Base-by-base conservation (phyloP, 2,329 filamentous ascomycete species). In the Ascomycota sp. region DNA sequence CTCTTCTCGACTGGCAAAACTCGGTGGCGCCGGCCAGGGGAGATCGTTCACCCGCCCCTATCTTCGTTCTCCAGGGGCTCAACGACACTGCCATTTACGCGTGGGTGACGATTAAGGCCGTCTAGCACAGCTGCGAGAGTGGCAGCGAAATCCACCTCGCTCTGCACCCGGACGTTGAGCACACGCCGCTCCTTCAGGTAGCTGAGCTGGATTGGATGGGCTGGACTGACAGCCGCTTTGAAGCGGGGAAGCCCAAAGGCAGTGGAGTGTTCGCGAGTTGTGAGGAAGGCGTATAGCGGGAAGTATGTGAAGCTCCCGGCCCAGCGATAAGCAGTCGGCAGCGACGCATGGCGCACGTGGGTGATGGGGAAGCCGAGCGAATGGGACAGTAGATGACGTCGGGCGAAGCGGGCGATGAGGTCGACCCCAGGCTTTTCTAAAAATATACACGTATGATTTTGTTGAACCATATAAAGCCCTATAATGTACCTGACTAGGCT, bases 11-110 rank as follows among this genome's bases (percentile, higher is more conserved):
- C n/a, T 36, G 30, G 32, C 33, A 37, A 29, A 26, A 25, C 8
- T 15, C 30, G 10, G 28, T n/a, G 12, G 20, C 32, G 10, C 34
- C 36, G 4, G 33, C 31, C n/a, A 23, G 21, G n/a, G 34, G 36
- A 10, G 30, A 11, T 8, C 24, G 13, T 19, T 28, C 27, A 10
- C 27, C 26, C 7, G 25, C 27, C 10, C 32, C 34, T 4, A 23
- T 38, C 8, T 31, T 38, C 5, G 30, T 38, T 13, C 12, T 38
- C 13, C 36, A 38, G 28, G 32, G 32, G 11, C 23, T 32, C 23
- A 27, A 33, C 12, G 36, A 38, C 31, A 34, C 27, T 8, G 19
- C 31, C 9, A 32, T 36, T 5, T 9, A 27, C 20, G 23, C 30
- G 5, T 10, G 13, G 10, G 27, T 20, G 8, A 36, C 36, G 24